These are phyloP conservation scores for Annona squamosa DNA, from an alignment of 164 flowering plant species.

Conservation along the genomic window DNA sequence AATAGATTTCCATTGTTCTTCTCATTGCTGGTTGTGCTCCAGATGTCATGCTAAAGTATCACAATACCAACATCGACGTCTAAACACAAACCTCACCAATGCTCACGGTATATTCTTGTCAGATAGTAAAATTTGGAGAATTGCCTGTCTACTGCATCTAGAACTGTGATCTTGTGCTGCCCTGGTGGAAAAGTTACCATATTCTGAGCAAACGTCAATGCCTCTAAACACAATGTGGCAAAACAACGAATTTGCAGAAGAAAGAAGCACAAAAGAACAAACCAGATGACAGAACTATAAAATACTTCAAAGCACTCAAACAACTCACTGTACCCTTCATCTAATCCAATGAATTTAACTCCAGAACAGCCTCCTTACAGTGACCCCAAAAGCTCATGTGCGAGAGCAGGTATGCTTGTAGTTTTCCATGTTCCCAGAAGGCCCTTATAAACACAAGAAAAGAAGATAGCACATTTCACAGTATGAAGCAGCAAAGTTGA, in stretches of 20 bases:
- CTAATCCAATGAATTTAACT: conserved; percentile 79
- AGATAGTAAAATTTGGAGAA: neutral
- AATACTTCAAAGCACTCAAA: neutral
- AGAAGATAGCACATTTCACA: neutral
- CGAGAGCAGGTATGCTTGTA: conserved; percentile 92
- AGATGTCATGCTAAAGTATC: conserved; percentile 75
- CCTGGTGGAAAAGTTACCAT: conserved; percentile 94
- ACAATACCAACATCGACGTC: neutral
- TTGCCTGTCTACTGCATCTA: conserved; percentile 98
- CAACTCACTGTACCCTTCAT: conserved; percentile 55
- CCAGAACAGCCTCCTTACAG: conserved; percentile 85
- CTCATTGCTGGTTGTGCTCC: conserved; percentile 99
- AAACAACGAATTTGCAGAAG: neutral
- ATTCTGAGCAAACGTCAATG: conserved; percentile 97
- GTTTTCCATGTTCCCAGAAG: conserved; percentile 99
- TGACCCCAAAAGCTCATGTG: conserved; percentile 85
- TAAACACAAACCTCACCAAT: neutral
- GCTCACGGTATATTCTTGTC: too few relatives aligned
- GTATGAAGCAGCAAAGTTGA: neutral
- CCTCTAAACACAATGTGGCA: conserved; percentile 40
- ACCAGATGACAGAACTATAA: neutral
- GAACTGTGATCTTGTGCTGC: conserved; percentile 70
- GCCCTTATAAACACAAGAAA: conserved; percentile 41
- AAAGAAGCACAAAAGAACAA: neutral
- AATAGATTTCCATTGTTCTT: conserved; percentile 96